Evolutionary conservation across 2,329 filamentous ascomycete genomes (phyloP).

Genomic region (Colletotrichum sp.): DNA sequence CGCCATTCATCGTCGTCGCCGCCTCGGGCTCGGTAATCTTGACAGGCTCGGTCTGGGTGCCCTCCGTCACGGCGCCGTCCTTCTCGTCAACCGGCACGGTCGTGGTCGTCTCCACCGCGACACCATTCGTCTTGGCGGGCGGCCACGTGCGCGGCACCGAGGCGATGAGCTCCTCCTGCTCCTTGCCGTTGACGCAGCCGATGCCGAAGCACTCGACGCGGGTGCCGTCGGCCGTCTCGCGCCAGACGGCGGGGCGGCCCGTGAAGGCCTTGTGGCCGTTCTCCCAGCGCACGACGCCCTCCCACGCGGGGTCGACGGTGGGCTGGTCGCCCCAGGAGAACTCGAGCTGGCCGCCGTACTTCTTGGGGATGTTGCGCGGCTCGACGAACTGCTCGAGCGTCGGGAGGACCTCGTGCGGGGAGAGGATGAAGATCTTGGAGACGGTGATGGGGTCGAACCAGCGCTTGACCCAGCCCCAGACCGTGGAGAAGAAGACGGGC

Average conservation of each 20-base stretch:
- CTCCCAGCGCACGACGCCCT: constrained; percentile 56
- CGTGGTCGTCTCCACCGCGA: constrained; percentile 6
- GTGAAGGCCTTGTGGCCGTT: constrained; percentile 59
- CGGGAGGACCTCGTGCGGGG: constrained; percentile 72
- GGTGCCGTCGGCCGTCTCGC: constrained; percentile 49
- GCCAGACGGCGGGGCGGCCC: constrained; percentile 63
- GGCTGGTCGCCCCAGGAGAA: constrained; percentile 81
- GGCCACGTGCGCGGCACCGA: constrained; percentile 52
- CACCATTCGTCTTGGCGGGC: constrained; percentile 19
- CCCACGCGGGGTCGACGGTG: constrained; percentile 69
- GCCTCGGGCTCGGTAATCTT: constrained; percentile 30
- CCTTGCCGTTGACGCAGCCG: constrained; percentile 51
- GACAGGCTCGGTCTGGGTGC: constrained; percentile 31
- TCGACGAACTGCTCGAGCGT: constrained; percentile 86
- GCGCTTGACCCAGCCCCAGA: constrained; percentile 94
- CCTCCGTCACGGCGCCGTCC: constrained; percentile 25
- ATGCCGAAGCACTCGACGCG: constrained; percentile 58
- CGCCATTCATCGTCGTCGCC: constrained; percentile 27
- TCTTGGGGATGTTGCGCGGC: constrained; percentile 80
- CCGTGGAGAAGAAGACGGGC: constrained; percentile 87
- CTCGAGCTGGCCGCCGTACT: constrained; percentile 87
- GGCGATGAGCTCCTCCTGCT: constrained; percentile 54
- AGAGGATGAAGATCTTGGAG: constrained; percentile 94
- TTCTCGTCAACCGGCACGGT: background rate
- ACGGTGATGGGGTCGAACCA: constrained; percentile 96